These are phyloP conservation scores for Suhomyces anneliseae DNA, from an alignment of 1,139 yeast genomes.

Conservation along the genomic window DNA sequence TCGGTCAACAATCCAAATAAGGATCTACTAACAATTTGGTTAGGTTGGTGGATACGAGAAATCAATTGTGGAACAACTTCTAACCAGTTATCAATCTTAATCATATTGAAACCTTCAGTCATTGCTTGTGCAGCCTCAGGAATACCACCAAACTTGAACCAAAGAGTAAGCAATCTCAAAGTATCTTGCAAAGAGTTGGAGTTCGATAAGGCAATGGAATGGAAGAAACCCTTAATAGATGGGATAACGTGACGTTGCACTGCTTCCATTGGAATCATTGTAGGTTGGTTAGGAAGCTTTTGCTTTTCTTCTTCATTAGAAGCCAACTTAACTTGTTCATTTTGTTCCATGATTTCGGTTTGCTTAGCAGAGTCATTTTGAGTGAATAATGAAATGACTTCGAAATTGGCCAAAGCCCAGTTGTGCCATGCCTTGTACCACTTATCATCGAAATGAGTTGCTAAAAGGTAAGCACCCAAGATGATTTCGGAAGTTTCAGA, in stretches of 20 bases:
- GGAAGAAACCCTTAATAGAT: conserved; percentile 93
- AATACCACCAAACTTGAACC: conserved; percentile 96
- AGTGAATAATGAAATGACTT: conserved; percentile 74
- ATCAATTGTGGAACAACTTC: conserved; percentile 95
- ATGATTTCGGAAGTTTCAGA: conserved; percentile 76
- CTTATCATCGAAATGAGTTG: conserved; percentile 87
- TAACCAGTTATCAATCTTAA: conserved; percentile 89
- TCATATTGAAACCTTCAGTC: conserved; percentile 87
- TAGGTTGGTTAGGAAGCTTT: conserved; percentile 19
- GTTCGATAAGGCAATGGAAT: conserved; percentile 84
- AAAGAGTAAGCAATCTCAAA: conserved; percentile 79
- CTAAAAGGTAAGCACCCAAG: conserved; percentile 85
- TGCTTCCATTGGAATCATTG: conserved; percentile 52
- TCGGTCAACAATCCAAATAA: conserved; percentile 80
- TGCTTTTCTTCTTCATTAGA: conserved; percentile 16
- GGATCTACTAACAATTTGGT: conserved; percentile 77
- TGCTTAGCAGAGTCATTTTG: conserved; percentile 24
- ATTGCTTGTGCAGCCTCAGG: conserved; percentile 90
- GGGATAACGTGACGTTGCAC: conserved; percentile 90
- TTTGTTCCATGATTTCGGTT: conserved; percentile 27
- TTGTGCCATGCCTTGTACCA: conserved; percentile 99
- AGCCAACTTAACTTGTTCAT: conserved; percentile 22
- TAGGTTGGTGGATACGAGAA: conserved; percentile 94
- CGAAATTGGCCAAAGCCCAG: conserved; percentile 98
- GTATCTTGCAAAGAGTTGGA: conserved; percentile 92